Evolutionary conservation across 768 basidiomycete genomes (phyloP).

Genomic region (Boletus subparvulus): DNA sequence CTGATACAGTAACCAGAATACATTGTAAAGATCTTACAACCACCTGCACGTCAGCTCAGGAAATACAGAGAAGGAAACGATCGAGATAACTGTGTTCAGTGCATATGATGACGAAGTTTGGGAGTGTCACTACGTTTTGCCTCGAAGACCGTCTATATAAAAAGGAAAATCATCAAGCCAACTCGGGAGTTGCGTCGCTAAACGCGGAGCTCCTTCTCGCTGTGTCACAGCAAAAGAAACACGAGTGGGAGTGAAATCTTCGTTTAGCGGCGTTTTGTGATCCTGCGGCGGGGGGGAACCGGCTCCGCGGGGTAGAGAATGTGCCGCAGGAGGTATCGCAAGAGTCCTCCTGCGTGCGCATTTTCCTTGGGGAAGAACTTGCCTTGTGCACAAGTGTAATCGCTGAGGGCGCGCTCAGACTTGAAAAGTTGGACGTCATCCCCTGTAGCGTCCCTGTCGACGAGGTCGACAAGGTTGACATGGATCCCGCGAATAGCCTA

Average conservation of each 20-base stretch:
- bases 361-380: constrained; percentile 18
- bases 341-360: constrained; percentile 15
- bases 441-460: constrained; percentile 8
- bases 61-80: no score
- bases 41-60: background rate
- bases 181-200: background rate
- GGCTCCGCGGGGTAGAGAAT: constrained; percentile 2
- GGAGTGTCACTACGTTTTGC: no score
- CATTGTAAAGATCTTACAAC: background rate
- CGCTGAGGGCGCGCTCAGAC: constrained; percentile 7
- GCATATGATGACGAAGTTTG: no score
- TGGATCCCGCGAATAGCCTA: background rate
- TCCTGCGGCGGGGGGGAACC: background rate
- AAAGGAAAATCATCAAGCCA: background rate
- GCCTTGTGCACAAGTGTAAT: constrained; percentile 4
- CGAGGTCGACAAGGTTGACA: constrained; percentile 23
- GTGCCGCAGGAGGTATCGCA: constrained; percentile 15
- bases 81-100: background rate
- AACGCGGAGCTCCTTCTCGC: constrained; percentile 2
- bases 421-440: background rate
- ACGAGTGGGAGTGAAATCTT: constrained; percentile 9
- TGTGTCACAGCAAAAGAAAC: background rate
- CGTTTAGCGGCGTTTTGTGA: constrained; percentile 7
- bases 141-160: background rate
- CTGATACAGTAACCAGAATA: background rate